These are phyloP conservation scores for Penicillium desertorum DNA, from an alignment of 495 filamentous ascomycete genomes.

Conservation along the genomic window DNA sequence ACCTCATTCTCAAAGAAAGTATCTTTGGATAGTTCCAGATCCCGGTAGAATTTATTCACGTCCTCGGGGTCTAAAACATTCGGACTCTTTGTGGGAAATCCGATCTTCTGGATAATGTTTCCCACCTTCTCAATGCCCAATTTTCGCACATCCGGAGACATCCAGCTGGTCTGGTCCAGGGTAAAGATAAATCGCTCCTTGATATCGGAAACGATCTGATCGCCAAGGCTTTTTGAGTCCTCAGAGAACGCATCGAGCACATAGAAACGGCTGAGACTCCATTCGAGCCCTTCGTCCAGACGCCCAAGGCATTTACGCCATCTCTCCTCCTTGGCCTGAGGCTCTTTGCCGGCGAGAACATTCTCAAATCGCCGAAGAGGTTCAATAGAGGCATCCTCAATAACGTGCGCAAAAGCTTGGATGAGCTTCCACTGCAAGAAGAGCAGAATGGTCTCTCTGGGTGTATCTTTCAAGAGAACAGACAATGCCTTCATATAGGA, in stretches of 20 bases:
- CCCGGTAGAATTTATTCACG: slow-evolving; percentile 58
- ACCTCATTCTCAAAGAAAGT: slow-evolving; percentile 63
- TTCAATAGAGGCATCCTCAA: slow-evolving; percentile 59
- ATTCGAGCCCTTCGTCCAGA: slow-evolving; percentile 57
- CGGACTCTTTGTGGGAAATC: slow-evolving; percentile 66
- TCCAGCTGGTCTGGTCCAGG: slow-evolving; percentile 61
- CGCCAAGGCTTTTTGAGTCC: slow-evolving; percentile 62
- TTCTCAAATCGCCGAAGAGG: slow-evolving; percentile 61
- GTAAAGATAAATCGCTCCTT: slow-evolving; percentile 62
- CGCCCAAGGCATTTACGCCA: slow-evolving; percentile 66
- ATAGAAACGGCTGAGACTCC: slow-evolving; percentile 65
- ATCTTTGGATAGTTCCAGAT: slow-evolving; percentile 50
- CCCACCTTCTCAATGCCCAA: slow-evolving; percentile 66
- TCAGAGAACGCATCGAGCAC: slow-evolving; percentile 64
- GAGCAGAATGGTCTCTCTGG: slow-evolving; percentile 49
- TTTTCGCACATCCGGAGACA: slow-evolving; percentile 63
- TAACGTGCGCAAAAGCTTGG: slow-evolving; percentile 45
- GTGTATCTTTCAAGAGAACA: slow-evolving; percentile 45
- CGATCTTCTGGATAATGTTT: slow-evolving; percentile 73
- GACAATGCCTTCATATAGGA: slow-evolving; percentile 54
- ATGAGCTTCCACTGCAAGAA: slow-evolving; percentile 65
- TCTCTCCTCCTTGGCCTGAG: slow-evolving; percentile 61
- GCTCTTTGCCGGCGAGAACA: slow-evolving; percentile 57
- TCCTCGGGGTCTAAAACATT: slow-evolving; percentile 59
- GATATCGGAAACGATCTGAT: slow-evolving; percentile 69